Base-by-base conservation (phyloP, 2,329 filamentous ascomycete genomes). In the Colletotrichum godetiae region DNA sequence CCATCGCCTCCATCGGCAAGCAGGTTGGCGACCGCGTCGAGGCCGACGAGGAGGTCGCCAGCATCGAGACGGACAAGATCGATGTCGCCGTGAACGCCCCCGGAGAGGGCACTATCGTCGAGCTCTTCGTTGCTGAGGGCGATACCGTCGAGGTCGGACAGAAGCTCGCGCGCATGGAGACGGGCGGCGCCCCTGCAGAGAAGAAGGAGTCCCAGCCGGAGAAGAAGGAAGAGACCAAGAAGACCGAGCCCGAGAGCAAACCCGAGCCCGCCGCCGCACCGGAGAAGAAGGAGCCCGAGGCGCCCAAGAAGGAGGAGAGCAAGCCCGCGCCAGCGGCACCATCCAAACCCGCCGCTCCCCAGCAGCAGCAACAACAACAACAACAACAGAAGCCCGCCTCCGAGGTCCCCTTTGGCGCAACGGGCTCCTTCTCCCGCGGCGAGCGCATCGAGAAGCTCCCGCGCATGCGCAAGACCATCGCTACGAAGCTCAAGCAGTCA, bases 401-500 rank as follows among this genome's bases (percentile, higher is more conserved):
- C 22, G 53, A 69, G 33, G 67, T 53, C 2, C 55, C 70, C 27
- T 65, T 73, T 46, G 70, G 70, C 35, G 53, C 67, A 4, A 37
- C 46, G 19, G 70, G 70, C 35, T 52, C 57, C 35, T 73, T 73
- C 70, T 70, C 70, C 46, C 70, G 70, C 55, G 70, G 42, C 46
- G 70, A 73, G 70, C 70, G 70, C 56, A 31, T 49, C 15, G 80
- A 80, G 74, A 81, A 80, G 74, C 76, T 92, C 76, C 88, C 87
- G 76, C 90, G 90, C 78, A 94, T 94, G 92, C 92, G 92, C 85
- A 93, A 93, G 87, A 92, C 91, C 75, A 94, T 94, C 78, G 92
- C 92, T 76, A 86, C 81, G 77, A 91, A 92, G 76, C 90, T 94
- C 67, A 89, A 88, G 77, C 87, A 93, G 81, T 94, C 92, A 67